These are phyloP conservation scores for Sordaria brevicollis DNA, from an alignment of 495 filamentous ascomycete species.

Conservation along the genomic window DNA sequence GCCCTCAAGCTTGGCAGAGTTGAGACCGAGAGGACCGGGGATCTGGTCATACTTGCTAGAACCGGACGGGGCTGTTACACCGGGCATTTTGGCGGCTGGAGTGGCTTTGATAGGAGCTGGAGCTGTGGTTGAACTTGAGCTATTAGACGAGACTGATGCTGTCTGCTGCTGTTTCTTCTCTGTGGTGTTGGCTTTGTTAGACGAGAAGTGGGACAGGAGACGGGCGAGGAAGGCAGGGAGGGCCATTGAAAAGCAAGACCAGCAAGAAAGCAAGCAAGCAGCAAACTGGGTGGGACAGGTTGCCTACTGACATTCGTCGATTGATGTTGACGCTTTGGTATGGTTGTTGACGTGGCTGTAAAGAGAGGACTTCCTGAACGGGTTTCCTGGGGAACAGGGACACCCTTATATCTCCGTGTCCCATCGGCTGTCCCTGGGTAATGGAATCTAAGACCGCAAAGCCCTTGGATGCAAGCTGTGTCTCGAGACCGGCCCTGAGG, in stretches of 20 bases:
- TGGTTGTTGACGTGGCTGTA: not conserved
- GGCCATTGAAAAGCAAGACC: too few species aligned
- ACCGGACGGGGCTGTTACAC: constrained; percentile 12
- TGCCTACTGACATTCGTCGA: not conserved
- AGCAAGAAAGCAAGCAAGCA: too few species aligned
- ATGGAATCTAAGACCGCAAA: constrained; percentile 17
- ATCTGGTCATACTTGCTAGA: constrained; percentile 32
- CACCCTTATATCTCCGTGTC: not conserved
- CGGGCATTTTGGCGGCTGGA: constrained; percentile 27
- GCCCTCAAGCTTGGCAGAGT: constrained; percentile 37
- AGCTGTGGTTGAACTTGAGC: constrained; percentile 7
- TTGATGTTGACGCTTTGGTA: not conserved
- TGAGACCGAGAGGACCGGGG: constrained; percentile 39
- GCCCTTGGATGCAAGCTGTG: too few species aligned
- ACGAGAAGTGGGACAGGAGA: constrained; percentile 18
- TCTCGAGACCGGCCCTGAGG: too few species aligned
- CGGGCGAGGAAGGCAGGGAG: constrained; percentile 15
- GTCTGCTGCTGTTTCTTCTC: constrained; percentile 11
- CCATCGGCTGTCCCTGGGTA: not conserved
- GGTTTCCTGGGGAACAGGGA: not conserved
- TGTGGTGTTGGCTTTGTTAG: constrained; percentile 6
- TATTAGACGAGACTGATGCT: not conserved
- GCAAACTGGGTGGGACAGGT: not conserved
- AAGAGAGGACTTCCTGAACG: not conserved
- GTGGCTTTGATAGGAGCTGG: not conserved